phyloP scores from a whole-genome alignment of 306 rosid genomes.

The Clitoria ternatea region DNA sequence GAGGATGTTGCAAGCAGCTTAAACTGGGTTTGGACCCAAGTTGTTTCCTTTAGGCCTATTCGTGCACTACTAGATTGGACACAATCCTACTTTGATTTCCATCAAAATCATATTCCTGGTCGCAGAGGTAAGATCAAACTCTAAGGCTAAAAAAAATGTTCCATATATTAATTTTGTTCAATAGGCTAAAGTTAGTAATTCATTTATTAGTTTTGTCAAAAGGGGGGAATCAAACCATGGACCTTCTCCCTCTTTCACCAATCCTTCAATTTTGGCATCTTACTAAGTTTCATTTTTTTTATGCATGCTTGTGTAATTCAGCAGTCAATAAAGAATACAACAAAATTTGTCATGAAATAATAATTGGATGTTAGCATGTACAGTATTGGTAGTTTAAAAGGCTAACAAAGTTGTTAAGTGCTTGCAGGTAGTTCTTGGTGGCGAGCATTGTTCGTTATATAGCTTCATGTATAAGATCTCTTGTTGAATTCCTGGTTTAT shows the following conservation, averaged over 20 bases:
- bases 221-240: too few relatives aligned
- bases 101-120: not conserved
- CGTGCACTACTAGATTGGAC: conserved; percentile 42
- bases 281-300: too few relatives aligned
- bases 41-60: conserved; percentile 37
- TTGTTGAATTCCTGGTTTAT: not conserved
- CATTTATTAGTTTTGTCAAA: too few relatives aligned
- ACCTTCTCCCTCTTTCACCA: too few relatives aligned
- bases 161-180: not conserved
- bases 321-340: not conserved
- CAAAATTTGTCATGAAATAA: too few relatives aligned
- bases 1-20: conserved; percentile 27
- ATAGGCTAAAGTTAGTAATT: too few relatives aligned
- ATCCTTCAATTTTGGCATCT: too few relatives aligned
- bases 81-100: conserved; percentile 22
- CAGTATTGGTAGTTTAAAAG: not conserved
- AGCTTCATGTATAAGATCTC: conserved; percentile 1
- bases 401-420: not conserved
- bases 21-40: conserved; percentile 44
- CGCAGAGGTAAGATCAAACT: conserved; percentile 25
- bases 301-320: too few relatives aligned
- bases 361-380: not conserved
- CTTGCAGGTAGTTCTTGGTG: conserved; percentile 56
- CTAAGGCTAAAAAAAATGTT: not conserved
- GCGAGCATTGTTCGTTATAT: conserved; percentile 36